These are phyloP conservation scores for Candida ulmi DNA, from an alignment of 805 yeast genomes.

Conservation along the genomic window DNA sequence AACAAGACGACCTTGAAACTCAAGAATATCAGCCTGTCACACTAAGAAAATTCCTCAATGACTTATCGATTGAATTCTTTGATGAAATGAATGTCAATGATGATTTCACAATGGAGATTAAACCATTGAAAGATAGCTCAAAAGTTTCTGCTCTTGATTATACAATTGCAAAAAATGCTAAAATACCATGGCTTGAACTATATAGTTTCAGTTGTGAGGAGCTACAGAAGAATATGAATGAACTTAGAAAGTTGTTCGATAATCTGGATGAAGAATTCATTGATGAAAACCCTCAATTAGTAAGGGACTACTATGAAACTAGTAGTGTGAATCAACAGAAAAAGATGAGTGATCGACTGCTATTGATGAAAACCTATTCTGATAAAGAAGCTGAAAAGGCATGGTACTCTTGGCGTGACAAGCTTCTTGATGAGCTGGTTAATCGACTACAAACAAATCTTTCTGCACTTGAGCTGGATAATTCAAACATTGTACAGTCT, in stretches of 20 bases:
- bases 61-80: constrained; percentile 22
- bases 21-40: constrained; percentile 20
- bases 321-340: constrained; percentile 15
- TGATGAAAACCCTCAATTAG: constrained; percentile 22
- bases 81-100: constrained; percentile 22
- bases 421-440: constrained; percentile 18
- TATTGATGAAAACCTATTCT: constrained; percentile 21
- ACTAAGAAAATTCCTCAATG: constrained; percentile 18
- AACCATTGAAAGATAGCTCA: constrained; percentile 3
- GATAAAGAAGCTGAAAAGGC: constrained; percentile 21
- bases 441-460: no score
- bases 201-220: constrained; percentile 24
- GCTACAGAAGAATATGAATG: constrained; percentile 21
- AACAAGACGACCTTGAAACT: constrained; percentile 6
- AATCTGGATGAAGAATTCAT: constrained; percentile 19
- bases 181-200: constrained; percentile 23
- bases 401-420: constrained; percentile 22
- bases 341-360: constrained; percentile 19
- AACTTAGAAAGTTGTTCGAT: constrained; percentile 18
- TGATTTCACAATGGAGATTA: constrained; percentile 15
- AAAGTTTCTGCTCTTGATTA: constrained; percentile 10
- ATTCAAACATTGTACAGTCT: no score
- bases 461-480: no score
- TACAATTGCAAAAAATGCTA: constrained; percentile 16
- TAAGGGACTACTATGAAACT: constrained; percentile 20